phyloP scores from a whole-genome alignment of 805 yeast genomes.

The Saccharomycopsis schoenii region DNA sequence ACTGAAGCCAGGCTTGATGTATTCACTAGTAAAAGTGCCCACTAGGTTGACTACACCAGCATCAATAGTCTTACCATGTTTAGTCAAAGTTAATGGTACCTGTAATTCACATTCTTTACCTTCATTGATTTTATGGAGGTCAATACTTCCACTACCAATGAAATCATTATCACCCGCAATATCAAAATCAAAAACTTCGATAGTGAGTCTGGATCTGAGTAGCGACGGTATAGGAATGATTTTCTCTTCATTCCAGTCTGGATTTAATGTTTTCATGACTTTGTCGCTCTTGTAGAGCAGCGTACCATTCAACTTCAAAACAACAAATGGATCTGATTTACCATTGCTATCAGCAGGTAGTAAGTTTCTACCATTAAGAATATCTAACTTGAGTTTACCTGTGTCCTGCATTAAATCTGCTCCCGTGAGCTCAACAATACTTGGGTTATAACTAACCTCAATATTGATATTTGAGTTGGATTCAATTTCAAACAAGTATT shows the following conservation, averaged over 20 bases:
- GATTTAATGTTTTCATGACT: conserved; percentile 57
- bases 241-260: conserved; percentile 65
- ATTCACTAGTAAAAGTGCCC: conserved; percentile 53
- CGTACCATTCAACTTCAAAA: conserved; percentile 43
- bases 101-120: conserved; percentile 34
- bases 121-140: conserved; percentile 41
- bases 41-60: conserved; percentile 51
- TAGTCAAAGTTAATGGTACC: conserved; percentile 29
- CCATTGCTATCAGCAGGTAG: conserved; percentile 61
- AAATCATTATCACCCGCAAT: conserved; percentile 58
- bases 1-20: conserved; percentile 52
- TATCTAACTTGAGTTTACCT: conserved; percentile 48
- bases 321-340: conserved; percentile 63
- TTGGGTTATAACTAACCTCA: conserved; percentile 53
- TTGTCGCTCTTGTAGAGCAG: conserved; percentile 49
- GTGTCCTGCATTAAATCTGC: conserved; percentile 60
- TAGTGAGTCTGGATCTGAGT: conserved; percentile 37
- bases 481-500: conserved; percentile 36
- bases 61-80: conserved; percentile 29
- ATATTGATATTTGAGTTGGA: conserved; percentile 30
- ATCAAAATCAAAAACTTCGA: conserved; percentile 69
- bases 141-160: conserved; percentile 44
- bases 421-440: conserved; percentile 41
- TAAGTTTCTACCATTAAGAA: conserved; percentile 46
- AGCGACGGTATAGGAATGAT: conserved; percentile 56